phyloP scores from a whole-genome alignment of 208 protist species.

The Crithidia thermophila region DNA sequence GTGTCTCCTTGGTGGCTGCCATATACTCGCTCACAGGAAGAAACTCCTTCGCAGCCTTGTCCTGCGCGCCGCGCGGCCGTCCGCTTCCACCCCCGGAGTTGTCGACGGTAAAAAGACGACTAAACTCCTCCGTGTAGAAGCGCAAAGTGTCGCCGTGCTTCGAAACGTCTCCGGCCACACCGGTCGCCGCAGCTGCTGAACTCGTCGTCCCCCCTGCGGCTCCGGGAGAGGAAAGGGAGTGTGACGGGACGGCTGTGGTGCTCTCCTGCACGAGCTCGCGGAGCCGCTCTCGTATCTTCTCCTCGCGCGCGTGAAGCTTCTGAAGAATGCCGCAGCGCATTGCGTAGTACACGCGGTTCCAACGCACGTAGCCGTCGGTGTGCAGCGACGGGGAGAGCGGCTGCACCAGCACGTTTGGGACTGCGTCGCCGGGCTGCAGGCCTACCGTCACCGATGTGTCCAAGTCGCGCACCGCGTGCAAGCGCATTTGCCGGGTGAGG shows the following conservation, averaged over 20 bases:
- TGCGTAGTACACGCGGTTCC: slow-evolving; percentile 65
- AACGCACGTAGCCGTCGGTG: slow-evolving; percentile 50
- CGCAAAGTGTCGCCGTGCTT: slow-evolving; percentile 14
- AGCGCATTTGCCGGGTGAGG: slow-evolving; percentile 70
- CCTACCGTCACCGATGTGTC: slow-evolving; percentile 59
- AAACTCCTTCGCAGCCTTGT: background rate
- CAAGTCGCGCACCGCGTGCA: slow-evolving; percentile 68
- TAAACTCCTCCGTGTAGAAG: slow-evolving; percentile 36
- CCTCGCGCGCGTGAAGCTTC: slow-evolving; percentile 56
- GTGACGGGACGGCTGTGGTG: background rate
- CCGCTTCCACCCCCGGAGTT: background rate
- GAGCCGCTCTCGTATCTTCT: slow-evolving; percentile 60
- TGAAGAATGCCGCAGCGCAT: slow-evolving; percentile 75
- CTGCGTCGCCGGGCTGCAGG: slow-evolving; percentile 55
- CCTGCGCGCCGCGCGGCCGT: background rate
- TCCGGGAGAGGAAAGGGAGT: slow-evolving; percentile 27
- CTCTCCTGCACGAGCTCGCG: slow-evolving; percentile 50
- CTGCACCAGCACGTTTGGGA: slow-evolving; percentile 60
- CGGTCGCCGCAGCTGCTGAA: background rate
- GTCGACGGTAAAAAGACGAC: slow-evolving; percentile 10
- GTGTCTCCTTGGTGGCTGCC: slow-evolving; percentile 46
- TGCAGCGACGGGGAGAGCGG: slow-evolving; percentile 59
- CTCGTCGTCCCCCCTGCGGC: background rate
- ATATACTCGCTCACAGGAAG: slow-evolving; percentile 47
- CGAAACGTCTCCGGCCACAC: background rate